Evolutionary conservation across 352 stramenopile genomes (phyloP).

Genomic region (Phytophthora colocasiae): DNA sequence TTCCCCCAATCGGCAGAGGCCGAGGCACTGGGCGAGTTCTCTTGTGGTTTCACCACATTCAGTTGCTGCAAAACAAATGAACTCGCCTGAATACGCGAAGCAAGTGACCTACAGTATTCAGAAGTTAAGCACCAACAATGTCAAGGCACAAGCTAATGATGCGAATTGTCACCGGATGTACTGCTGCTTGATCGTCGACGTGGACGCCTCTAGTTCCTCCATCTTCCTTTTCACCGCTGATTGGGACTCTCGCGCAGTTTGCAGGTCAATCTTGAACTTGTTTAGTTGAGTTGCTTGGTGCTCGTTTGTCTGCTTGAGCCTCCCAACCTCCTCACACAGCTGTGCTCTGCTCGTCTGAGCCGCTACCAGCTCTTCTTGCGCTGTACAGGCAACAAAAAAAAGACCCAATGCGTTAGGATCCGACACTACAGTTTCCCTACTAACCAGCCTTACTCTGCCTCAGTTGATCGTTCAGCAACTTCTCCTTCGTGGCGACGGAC

Average conservation of each 20-base stretch:
- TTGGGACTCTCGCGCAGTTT: constrained; percentile 55
- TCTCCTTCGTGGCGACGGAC: constrained; percentile 53
- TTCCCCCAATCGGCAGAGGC: constrained; percentile 34
- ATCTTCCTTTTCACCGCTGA: constrained; percentile 56
- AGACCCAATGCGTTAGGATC: too few relatives aligned
- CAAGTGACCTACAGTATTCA: constrained; percentile 50
- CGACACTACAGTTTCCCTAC: too few relatives aligned
- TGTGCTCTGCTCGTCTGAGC: constrained; percentile 53
- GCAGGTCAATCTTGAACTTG: constrained; percentile 54
- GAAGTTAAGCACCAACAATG: background rate
- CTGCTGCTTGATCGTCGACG: constrained; percentile 52
- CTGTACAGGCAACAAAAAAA: constrained; percentile 28
- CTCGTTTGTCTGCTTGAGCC: constrained; percentile 55
- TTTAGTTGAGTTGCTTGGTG: constrained; percentile 52
- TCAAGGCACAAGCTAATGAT: background rate
- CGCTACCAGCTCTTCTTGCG: constrained; percentile 61
- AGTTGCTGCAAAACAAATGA: constrained; percentile 55
- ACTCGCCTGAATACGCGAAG: constrained; percentile 61
- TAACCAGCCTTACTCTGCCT: constrained; percentile 38
- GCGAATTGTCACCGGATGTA: constrained; percentile 59
- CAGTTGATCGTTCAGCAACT: constrained; percentile 68
- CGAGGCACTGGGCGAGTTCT: constrained; percentile 25
- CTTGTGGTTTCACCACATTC: constrained; percentile 28
- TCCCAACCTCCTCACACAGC: constrained; percentile 68
- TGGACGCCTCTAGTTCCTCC: constrained; percentile 43